These are phyloP conservation scores for Chaetomiaceae sp. DNA, from an alignment of 2,329 filamentous ascomycete genomes.

Conservation along the genomic window DNA sequence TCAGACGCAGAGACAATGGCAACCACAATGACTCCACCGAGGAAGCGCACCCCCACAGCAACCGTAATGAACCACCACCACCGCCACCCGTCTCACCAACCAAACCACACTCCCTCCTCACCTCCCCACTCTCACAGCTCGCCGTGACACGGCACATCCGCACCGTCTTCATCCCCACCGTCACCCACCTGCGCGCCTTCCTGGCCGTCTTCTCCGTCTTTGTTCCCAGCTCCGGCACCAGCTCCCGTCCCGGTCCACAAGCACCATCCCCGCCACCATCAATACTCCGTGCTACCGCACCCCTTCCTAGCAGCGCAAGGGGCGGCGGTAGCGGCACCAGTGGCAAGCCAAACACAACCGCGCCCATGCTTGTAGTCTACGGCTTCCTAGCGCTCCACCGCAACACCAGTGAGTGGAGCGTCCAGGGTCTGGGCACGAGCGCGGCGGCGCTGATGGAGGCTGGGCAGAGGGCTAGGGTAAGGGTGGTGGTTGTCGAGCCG, in stretches of 20 bases:
- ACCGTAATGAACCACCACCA: background rate
- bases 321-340: background rate
- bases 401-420: conserved; percentile 66
- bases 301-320: background rate
- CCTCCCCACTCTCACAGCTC: conserved; percentile 62
- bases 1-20: too few species aligned
- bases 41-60: conserved; percentile 8
- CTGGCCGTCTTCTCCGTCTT: conserved; percentile 49
- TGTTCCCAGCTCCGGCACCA: too few species aligned
- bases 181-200: conserved; percentile 72
- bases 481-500: conserved; percentile 41
- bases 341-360: conserved; percentile 1
- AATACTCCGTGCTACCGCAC: too few species aligned
- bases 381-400: conserved; percentile 60
- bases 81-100: conserved; percentile 13
- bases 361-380: conserved; percentile 51
- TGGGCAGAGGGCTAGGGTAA: conserved; percentile 40
- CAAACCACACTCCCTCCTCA: conserved; percentile 39
- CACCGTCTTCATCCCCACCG: conserved; percentile 65
- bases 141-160: conserved; percentile 62
- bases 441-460: conserved; percentile 58
- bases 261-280: too few species aligned
- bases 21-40: too few species aligned
- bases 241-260: too few species aligned
- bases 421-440: conserved; percentile 61